Conservation (phyloP, 768 basidiomycete species). For the Tricholoma bakamatsutake region DNA sequence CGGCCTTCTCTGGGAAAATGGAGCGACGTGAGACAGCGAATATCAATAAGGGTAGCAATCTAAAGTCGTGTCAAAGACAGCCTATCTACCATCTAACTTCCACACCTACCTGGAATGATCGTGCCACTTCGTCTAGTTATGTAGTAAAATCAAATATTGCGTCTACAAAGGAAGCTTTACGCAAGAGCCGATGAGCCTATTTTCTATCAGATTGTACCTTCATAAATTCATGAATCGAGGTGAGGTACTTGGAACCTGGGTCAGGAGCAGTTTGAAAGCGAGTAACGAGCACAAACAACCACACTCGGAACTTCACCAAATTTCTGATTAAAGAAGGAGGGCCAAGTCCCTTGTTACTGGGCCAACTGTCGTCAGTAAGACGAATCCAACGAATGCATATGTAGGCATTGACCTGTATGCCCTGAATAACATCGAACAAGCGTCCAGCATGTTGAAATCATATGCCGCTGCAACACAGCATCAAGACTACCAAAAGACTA, state of each 20-base stretch:
- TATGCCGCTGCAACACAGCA: too few relatives aligned
- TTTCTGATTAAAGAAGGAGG: conserved; percentile 34
- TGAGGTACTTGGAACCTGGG: conserved; percentile 27
- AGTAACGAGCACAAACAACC: conserved; percentile 1
- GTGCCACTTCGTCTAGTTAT: conserved; percentile 37
- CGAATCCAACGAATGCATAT: background rate
- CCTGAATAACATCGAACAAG: conserved; percentile 1
- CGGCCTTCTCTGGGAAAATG: conserved; percentile 12
- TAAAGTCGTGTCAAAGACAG: conserved; percentile 11
- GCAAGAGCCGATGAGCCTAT: conserved; percentile 36
- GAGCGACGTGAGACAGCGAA: conserved; percentile 26
- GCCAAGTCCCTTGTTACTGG: conserved; percentile 38
- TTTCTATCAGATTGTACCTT: conserved; percentile 29
- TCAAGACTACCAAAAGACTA: too few relatives aligned
- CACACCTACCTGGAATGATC: conserved; percentile 37
- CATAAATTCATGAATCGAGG: conserved; percentile 35
- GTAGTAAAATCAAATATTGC: conserved; percentile 28
- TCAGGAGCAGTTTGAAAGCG: background rate
- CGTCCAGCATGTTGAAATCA: too few relatives aligned
- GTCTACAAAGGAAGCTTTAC: conserved; percentile 34
- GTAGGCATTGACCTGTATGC: conserved; percentile 15
- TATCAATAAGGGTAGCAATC: conserved; percentile 42
- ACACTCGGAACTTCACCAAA: conserved; percentile 36
- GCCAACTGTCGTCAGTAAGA: conserved; percentile 9
- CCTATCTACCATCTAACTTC: background rate